phyloP scores from a whole-genome alignment of 176 grass and related monocot genomes.

The Ensete glaucum region DNA sequence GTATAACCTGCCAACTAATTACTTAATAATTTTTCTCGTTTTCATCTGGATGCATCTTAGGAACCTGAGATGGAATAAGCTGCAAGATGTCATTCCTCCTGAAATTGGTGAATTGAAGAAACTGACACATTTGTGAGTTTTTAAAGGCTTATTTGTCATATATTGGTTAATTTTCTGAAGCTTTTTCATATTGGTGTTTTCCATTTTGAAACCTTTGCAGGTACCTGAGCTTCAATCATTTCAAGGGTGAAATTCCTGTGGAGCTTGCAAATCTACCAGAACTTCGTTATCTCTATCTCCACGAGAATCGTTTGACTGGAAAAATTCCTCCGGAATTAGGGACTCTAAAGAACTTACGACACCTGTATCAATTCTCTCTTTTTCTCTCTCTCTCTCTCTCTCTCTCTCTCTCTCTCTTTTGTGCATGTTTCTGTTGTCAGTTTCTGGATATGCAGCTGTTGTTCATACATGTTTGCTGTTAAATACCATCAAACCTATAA shows the following conservation, averaged over 20 bases:
- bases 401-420: slow-evolving; percentile 1
- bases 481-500: neutral
- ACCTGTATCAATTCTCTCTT: slow-evolving; percentile 51
- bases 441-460: neutral
- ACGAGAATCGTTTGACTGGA: slow-evolving; percentile 75
- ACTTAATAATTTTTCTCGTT: neutral
- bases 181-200: slow-evolving; percentile 1
- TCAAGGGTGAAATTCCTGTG: slow-evolving; percentile 90
- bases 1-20: neutral
- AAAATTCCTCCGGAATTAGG: slow-evolving; percentile 67
- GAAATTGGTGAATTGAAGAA: slow-evolving; percentile 92
- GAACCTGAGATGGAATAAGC: slow-evolving; percentile 99
- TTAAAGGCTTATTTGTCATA: slow-evolving; percentile 11
- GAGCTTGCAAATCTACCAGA: slow-evolving; percentile 86
- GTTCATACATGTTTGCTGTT: neutral
- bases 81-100: slow-evolving; percentile 81
- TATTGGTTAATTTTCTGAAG: slow-evolving; percentile 4
- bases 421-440: neutral
- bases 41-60: slow-evolving; percentile 33
- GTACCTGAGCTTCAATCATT: slow-evolving; percentile 96
- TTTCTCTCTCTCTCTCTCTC: slow-evolving; percentile 9
- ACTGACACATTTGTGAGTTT: slow-evolving; percentile 80
- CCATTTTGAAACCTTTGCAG: slow-evolving; percentile 36
- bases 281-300: slow-evolving; percentile 80
- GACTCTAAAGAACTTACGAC: slow-evolving; percentile 69